Evolutionary conservation across 768 basidiomycete genomes (phyloP), one percentile per base, ranked within the genome.

Genomic region (Cystobasidium ongulense): DNA sequence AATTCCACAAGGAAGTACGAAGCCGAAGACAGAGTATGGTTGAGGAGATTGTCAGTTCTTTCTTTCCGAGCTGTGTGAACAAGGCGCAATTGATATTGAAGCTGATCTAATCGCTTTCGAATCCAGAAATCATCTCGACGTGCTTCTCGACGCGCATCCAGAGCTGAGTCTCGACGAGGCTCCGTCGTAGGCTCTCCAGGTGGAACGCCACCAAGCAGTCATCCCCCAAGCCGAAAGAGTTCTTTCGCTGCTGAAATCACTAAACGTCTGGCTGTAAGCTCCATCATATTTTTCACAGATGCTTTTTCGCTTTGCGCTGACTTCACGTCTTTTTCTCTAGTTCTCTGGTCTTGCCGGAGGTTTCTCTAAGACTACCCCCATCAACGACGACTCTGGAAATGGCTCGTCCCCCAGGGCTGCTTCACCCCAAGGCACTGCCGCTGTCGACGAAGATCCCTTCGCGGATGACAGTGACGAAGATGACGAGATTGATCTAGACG

Each of bases 401-500:
- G 71, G 71, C 46, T 64, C 61, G 33, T 41, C 43, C 5, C 61
- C 36, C 21, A 53, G 23, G 15, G 29, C 33, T 21, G 23, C 46
- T 7, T 72, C 70, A 10, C 74, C 74, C 38, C n/a, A 73, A 74
- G 76, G 57, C 11, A 59, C 29, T 27, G 57, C 29, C 25, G 57
- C 57, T n/a, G 70, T 79, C 74, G 78, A 80, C 18, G 74, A 73
- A 21, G 72, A 75, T 63, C 75, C 76, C 5, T 78, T 77, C 73
- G 75, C 52, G 17, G 77, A 78, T 39, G 75, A 75, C 8, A 73
- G 83, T 65, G 82, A 84, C 35, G 80, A 81, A 31, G 80, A 82
- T 72, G 82, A 83, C 18, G 86, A 85, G 15, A 87, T 86, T 85
- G 84, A 86, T 79, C 67, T 84, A 52, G 87, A 88, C 78, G 86